Conservation (phyloP, 768 basidiomycete genomes). For the Phanerodontia chrysosporium region DNA sequence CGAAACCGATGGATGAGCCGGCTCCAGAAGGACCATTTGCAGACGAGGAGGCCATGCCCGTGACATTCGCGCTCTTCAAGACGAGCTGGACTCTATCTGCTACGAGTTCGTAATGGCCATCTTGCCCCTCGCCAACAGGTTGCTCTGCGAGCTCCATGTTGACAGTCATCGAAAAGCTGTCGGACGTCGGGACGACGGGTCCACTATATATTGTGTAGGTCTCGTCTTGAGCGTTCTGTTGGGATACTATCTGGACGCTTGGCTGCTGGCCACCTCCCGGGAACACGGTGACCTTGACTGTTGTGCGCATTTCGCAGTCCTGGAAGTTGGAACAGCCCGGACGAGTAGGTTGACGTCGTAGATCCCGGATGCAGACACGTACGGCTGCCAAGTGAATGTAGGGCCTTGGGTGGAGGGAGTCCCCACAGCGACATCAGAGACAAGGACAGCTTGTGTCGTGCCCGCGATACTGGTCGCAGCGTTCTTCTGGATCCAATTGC, state of each 20-base stretch:
- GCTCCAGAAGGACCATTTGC: conserved; percentile 31
- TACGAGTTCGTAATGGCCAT: conserved; percentile 74
- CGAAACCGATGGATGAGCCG: conserved; percentile 53
- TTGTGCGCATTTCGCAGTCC: conserved; percentile 78
- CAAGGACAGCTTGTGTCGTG: conserved; percentile 72
- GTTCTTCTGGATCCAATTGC: conserved; percentile 62
- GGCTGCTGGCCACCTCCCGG: conserved; percentile 66
- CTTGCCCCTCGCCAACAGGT: conserved; percentile 58
- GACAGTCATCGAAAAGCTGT: conserved; percentile 69
- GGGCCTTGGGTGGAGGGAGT: conserved; percentile 61
- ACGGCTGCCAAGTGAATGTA: conserved; percentile 85
- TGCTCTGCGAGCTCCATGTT: conserved; percentile 66
- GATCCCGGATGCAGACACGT: conserved; percentile 82
- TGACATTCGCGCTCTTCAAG: conserved; percentile 57
- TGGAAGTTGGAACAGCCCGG: conserved; percentile 83
- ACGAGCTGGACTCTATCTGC: conserved; percentile 83
- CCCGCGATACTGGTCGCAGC: conserved; percentile 74
- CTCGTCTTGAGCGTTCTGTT: conserved; percentile 65
- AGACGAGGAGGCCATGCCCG: conserved; percentile 29
- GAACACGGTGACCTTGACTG: conserved; percentile 78
- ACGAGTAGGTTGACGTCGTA: conserved; percentile 84
- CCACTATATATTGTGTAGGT: conserved; percentile 71
- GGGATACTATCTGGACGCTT: conserved; percentile 65
- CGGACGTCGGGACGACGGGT: conserved; percentile 70
- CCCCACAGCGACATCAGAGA: conserved; percentile 61